Conservation (phyloP, 805 yeast genomes). For the Candida pseudofarinosa region DNA sequence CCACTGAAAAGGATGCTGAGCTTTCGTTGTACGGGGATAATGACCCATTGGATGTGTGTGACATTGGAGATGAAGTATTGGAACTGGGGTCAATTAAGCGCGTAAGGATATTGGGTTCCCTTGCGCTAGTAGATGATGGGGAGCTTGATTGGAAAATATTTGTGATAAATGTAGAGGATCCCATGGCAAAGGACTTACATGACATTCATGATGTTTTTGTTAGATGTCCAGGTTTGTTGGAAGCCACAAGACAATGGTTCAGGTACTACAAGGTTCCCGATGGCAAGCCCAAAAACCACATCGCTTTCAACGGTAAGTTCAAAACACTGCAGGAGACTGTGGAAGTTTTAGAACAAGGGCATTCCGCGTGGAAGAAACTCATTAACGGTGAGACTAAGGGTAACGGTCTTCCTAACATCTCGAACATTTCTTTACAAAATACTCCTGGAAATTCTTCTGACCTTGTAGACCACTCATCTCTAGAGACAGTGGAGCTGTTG, state of each 20-base stretch:
- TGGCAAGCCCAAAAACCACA: conserved; percentile 94
- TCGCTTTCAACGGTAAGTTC: conserved; percentile 95
- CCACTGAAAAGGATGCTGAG: conserved; percentile 49
- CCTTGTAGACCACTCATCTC: conserved; percentile 11
- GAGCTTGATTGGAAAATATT: conserved; percentile 91
- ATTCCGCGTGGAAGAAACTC: conserved; percentile 78
- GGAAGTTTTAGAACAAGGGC: conserved; percentile 77
- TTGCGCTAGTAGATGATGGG: conserved; percentile 92
- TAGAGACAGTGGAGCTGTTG: conserved; percentile 15
- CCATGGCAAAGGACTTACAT: conserved; percentile 79
- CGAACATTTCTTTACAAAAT: conserved; percentile 33
- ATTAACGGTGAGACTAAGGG: conserved; percentile 53
- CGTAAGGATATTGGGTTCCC: conserved; percentile 89
- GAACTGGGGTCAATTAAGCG: conserved; percentile 73
- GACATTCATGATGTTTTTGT: conserved; percentile 89
- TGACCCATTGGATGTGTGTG: conserved; percentile 66
- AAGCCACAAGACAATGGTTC: conserved; percentile 97
- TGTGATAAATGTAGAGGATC: conserved; percentile 79
- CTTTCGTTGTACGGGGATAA: conserved; percentile 41
- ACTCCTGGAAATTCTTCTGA: conserved; percentile 23
- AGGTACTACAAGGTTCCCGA: conserved; percentile 97
- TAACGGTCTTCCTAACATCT: conserved; percentile 27
- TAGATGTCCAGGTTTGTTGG: conserved; percentile 86
- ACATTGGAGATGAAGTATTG: conserved; percentile 70
- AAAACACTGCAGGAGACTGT: conserved; percentile 83